phyloP scores from a whole-genome alignment of 164 flowering plant species.

The Paratinospora sagittata region DNA sequence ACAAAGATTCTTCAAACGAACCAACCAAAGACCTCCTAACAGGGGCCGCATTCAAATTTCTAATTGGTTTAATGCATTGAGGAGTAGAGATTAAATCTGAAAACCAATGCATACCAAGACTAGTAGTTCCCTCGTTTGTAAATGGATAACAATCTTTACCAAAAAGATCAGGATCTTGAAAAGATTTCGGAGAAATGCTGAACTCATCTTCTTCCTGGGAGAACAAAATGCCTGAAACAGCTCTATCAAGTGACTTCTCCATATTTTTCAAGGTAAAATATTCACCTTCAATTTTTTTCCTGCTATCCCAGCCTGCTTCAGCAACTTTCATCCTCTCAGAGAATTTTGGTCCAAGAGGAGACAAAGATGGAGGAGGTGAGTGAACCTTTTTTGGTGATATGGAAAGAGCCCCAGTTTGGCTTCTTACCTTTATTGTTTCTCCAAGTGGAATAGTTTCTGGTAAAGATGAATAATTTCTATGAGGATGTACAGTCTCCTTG shows the following conservation, averaged over 20 bases:
- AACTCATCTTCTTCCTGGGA: slow-evolving; percentile 36
- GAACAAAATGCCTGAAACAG: slow-evolving; percentile 22
- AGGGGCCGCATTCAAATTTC: slow-evolving; percentile 49
- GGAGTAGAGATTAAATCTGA: slow-evolving; percentile 25
- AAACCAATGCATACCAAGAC: slow-evolving; percentile 21
- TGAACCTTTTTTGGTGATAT: slow-evolving; percentile 26
- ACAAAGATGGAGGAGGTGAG: slow-evolving; percentile 53
- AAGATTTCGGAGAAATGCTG: slow-evolving; percentile 25
- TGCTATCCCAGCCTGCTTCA: slow-evolving; percentile 18
- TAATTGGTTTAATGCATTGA: slow-evolving; percentile 29
- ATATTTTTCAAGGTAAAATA: slow-evolving; percentile 20
- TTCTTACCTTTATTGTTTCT: slow-evolving; percentile 21
- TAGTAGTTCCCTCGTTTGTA: slow-evolving; percentile 33
- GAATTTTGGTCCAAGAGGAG: slow-evolving; percentile 80
- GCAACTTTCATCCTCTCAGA: slow-evolving; percentile 39
- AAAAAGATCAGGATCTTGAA: slow-evolving; percentile 37
- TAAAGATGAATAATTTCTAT: slow-evolving; percentile 23
- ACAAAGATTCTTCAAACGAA: slow-evolving; percentile 90
- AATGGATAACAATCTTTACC: slow-evolving; percentile 28
- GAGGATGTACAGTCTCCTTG: slow-evolving; percentile 23
- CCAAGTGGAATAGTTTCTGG: slow-evolving; percentile 18
- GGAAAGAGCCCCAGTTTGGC: slow-evolving; percentile 22
- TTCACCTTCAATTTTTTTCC: slow-evolving; percentile 24
- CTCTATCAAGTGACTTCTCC: slow-evolving; percentile 31
- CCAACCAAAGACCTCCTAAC: slow-evolving; percentile 89